These are phyloP conservation scores for Cladosporium sp. DNA, from an alignment of 2,329 filamentous ascomycete species.

Conservation along the genomic window DNA sequence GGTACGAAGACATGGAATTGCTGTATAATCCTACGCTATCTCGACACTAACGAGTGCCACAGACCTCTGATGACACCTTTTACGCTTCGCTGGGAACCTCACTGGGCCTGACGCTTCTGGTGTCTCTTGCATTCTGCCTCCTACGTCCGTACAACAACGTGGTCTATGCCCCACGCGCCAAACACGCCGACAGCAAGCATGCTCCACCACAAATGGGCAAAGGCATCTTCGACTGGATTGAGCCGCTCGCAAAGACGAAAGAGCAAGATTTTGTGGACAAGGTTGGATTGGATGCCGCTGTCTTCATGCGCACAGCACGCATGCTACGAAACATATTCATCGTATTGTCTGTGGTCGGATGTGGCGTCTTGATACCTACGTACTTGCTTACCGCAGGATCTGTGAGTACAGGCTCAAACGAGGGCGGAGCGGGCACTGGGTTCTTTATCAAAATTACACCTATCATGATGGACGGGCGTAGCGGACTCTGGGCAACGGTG, in stretches of 20 bases:
- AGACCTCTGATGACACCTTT: constrained; percentile 65
- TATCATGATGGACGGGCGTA: neutral
- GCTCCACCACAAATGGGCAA: constrained; percentile 83
- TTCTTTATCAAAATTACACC: constrained; percentile 59
- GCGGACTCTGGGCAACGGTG: constrained; percentile 57
- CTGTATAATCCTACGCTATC: neutral
- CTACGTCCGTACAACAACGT: constrained; percentile 87
- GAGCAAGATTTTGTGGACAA: constrained; percentile 78
- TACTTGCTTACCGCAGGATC: constrained; percentile 52
- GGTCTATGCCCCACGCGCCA: constrained; percentile 91
- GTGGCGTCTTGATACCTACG: constrained; percentile 77
- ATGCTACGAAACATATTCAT: constrained; percentile 94
- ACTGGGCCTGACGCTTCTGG: constrained; percentile 69
- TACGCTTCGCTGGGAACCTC: constrained; percentile 80
- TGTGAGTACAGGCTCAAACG: constrained; percentile 23
- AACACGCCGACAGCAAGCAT: constrained; percentile 88
- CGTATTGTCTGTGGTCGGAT: constrained; percentile 69
- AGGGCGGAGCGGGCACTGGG: constrained; percentile 29
- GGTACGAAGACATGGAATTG: constrained; percentile 24
- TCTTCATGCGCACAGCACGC: constrained; percentile 83
- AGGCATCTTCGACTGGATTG: constrained; percentile 84
- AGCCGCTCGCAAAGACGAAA: constrained; percentile 73
- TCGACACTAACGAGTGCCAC: constrained; percentile 14
- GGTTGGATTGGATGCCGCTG: constrained; percentile 84
- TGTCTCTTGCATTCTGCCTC: constrained; percentile 82